These are phyloP conservation scores for Hypoxylon cercidicola DNA, from an alignment of 495 filamentous ascomycete species.

Conservation along the genomic window DNA sequence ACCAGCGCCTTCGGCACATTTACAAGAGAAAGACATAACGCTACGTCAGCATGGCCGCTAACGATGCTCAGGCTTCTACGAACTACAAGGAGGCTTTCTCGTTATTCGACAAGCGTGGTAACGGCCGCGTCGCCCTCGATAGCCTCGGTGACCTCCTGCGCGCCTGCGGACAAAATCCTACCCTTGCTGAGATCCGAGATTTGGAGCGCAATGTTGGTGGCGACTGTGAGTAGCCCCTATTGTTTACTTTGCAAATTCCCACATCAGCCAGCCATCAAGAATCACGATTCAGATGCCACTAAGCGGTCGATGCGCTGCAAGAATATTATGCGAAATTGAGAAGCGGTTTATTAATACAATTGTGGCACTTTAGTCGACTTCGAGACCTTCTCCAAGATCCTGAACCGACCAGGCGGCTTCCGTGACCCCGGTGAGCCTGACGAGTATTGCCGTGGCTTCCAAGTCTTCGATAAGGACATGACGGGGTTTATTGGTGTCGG, in stretches of 20 bases:
- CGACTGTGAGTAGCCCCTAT: constrained; percentile 77
- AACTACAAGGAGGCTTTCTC: constrained; percentile 99
- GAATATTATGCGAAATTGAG: neutral
- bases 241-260: neutral
- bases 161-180: constrained; percentile 98
- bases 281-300: neutral
- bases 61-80: constrained; percentile 82
- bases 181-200: constrained; percentile 87
- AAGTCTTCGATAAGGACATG: constrained; percentile 99
- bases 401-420: constrained; percentile 98
- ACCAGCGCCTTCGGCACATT: constrained; percentile 6
- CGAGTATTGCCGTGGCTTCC: constrained; percentile 97
- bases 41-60: constrained; percentile 56
- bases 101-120: constrained; percentile 98
- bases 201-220: constrained; percentile 86
- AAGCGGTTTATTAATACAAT: constrained; percentile 9
- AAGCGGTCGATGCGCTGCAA: neutral
- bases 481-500: constrained; percentile 97
- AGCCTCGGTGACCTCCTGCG: constrained; percentile 92
- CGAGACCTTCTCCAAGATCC: constrained; percentile 92
- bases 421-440: constrained; percentile 97
- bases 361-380: constrained; percentile 79
- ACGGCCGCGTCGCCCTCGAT: constrained; percentile 84
- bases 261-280: constrained; percentile 1
- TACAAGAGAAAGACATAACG: neutral